Evolutionary conservation across 2,329 filamentous ascomycete species (phyloP).

Genomic region (Colletotrichum endophyticum): DNA sequence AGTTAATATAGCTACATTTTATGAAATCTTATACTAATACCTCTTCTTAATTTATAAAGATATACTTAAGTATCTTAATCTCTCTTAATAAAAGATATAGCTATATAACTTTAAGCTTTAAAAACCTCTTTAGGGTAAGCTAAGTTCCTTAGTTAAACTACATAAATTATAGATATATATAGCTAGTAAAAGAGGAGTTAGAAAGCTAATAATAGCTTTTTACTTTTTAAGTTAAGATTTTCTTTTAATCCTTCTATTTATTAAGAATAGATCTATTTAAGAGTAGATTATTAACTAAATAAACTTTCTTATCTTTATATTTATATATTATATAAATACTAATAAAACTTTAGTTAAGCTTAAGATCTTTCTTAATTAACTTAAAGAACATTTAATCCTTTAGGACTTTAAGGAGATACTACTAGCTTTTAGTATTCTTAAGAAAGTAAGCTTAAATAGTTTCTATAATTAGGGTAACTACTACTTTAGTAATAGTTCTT

Average conservation of each 20-base stretch:
- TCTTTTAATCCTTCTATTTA: background rate
- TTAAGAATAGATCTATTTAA: background rate
- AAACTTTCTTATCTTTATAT: background rate
- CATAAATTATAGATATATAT: background rate
- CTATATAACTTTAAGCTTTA: background rate
- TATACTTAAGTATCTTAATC: background rate
- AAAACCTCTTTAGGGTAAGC: background rate
- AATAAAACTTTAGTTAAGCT: background rate
- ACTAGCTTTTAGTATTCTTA: background rate
- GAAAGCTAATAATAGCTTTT: background rate
- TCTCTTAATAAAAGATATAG: background rate
- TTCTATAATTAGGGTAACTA: background rate
- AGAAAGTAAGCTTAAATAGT: background rate
- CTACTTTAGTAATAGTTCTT: background rate
- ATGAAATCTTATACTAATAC: background rate
- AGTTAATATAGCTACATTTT: background rate
- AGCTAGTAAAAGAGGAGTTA: background rate
- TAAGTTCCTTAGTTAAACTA: background rate
- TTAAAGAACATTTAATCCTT: background rate
- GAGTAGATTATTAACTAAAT: background rate
- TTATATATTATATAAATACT: background rate
- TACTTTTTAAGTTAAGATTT: background rate
- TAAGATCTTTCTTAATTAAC: background rate
- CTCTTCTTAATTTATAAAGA: background rate
- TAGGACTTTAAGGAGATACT: fast-evolving